A percentile compares a stretch with the other conserved stretches of the same genome.
phyloP scores from a whole-genome alignment of 768 basidiomycete species.

The Auriscalpium microsporum region DNA sequence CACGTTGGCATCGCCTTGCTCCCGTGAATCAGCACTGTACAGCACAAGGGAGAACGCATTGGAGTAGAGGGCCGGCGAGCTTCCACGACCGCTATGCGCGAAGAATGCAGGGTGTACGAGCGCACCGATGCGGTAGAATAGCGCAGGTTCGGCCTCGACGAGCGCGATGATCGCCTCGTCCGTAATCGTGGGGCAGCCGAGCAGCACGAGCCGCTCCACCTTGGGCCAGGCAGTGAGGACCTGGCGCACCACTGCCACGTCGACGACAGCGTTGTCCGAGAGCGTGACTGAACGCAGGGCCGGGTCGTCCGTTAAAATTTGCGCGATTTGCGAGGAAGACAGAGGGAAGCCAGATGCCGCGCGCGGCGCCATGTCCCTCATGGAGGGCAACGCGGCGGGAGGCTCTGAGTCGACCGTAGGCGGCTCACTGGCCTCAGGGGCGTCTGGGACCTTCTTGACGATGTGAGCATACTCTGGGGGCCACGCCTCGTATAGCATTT shows the following conservation, averaged over 20 bases:
- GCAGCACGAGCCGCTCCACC: not conserved
- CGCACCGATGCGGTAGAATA: not conserved
- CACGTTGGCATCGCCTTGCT: too few relatives aligned
- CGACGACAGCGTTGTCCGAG: not conserved
- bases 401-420: not conserved
- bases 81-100: too few relatives aligned
- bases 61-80: not conserved
- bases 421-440: not conserved
- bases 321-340: too few relatives aligned
- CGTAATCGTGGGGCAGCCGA: not conserved
- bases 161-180: not conserved
- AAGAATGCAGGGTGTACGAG: not conserved
- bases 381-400: not conserved
- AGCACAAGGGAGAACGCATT: too few relatives aligned
- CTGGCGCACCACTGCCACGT: not conserved
- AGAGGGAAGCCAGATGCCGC: too few relatives aligned
- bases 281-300: not conserved
- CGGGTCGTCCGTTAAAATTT: too few relatives aligned
- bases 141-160: not conserved
- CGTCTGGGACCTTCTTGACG: not conserved
- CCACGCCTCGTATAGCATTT: constrained; percentile 3
- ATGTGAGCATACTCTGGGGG: not conserved
- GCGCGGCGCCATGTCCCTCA: not conserved
- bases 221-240: not conserved
- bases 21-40: too few relatives aligned